A percentile compares a stretch with the other conserved stretches of the same genome.
Conservation (phyloP, 257 asterid genomes). For the Paraleonurus japonicus region DNA sequence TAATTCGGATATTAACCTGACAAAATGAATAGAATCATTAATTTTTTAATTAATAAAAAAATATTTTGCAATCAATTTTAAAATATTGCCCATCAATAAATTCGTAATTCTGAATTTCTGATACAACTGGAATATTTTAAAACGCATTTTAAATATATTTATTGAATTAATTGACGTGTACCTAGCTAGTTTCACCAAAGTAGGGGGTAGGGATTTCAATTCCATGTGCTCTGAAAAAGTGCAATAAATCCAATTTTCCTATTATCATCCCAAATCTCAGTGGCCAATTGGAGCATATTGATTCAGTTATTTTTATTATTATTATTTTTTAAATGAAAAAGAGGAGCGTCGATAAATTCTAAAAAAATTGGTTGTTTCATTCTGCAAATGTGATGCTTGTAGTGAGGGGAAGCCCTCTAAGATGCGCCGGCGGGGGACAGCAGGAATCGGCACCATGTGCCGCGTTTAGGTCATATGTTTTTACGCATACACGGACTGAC, state of each 20-base stretch:
- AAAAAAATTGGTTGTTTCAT: conserved; percentile 18
- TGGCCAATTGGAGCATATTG: neutral
- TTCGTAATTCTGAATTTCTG: too few species aligned
- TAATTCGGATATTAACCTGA: neutral
- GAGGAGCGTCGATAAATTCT: conserved; percentile 1
- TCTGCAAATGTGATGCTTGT: conserved; percentile 6
- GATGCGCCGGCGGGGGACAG: conserved; percentile 40
- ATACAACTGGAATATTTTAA: neutral
- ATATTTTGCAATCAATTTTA: neutral
- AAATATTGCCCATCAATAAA: neutral
- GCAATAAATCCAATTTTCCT: neutral
- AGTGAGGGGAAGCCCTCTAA: conserved; percentile 16
- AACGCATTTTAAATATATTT: neutral
- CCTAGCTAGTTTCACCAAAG: neutral
- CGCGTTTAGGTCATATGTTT: conserved; percentile 19
- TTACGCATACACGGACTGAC: conserved; percentile 23
- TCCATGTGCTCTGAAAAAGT: neutral
- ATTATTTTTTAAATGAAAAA: neutral
- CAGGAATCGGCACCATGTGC: conserved; percentile 37
- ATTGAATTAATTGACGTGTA: neutral
- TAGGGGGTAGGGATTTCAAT: neutral
- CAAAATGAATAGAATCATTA: neutral
- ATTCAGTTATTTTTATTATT: neutral
- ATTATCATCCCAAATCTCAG: conserved; percentile 26
- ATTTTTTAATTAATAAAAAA: neutral